Base-by-base conservation (phyloP, 2,329 filamentous ascomycete species). In the Cladorrhinum sp. region DNA sequence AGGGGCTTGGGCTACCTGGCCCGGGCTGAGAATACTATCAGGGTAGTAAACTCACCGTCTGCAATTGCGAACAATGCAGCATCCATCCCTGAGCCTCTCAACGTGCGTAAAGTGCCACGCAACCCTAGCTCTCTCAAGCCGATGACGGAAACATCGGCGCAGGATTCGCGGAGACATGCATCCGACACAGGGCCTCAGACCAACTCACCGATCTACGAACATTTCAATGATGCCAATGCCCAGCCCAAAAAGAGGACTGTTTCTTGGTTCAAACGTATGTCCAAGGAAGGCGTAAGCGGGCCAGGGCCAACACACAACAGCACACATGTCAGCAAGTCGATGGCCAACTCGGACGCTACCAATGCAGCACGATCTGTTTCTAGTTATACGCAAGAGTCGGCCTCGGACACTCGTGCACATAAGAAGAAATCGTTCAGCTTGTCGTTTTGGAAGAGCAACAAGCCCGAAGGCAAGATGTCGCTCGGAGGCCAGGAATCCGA, bases 341-440 rank as follows among this genome's bases (percentile, higher is more conserved):
- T 53, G 48, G 2, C 26, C 16, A 24, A 61, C 16, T 24, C 58
- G 1, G 42, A 62, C 3, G 49, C 56, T 16, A 59, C n/a, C 18
- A 50, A 49, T 12, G 28, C 55, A 26, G 58, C 48, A 18, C 39
- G 61, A 18, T 50, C 59, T 8, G 50, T 33, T 7, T 59, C 61
- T 14, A 33, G 63, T 5, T 33, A 42, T 6, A 33, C 33, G 4
- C 55, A 60, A 16, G 58, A 52, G 12, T 12, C 52, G 8, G 48
- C 50, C 12, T 36, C 33, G 14, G n/a, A 20, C n/a, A 54, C n/a
- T 3, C 52, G 39, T 36, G 36, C 28, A 9, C 55, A 62, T 1
- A 72, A 71, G 55, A 85, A 80, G 73, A 84, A 80, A 74, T 81
- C 76, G 8, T 84, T 86, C 62, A 76, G 74, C 28, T 77, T 85